Base-by-base conservation (phyloP, 2,329 filamentous ascomycete genomes). In the Fusarium sp. region DNA sequence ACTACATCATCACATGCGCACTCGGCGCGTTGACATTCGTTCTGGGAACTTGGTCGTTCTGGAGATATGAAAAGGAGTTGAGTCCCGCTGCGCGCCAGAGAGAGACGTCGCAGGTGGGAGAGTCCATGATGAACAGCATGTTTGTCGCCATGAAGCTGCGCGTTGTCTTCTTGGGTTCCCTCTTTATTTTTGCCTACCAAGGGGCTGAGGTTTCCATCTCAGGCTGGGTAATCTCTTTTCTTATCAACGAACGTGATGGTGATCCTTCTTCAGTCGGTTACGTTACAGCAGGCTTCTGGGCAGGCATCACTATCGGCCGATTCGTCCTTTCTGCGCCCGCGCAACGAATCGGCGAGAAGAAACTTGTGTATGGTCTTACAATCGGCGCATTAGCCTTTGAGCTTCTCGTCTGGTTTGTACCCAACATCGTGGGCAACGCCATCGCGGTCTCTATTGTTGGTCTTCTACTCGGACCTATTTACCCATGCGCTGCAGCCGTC, bases 111-210 rank as follows among this genome's bases (percentile, higher is more conserved):
- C 62, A 55, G 43, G 47, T 49, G 7, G 58, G 68, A 36, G 70
- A 71, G 36, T 71, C 73, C 10, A 73, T 78, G 40, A 65, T 82
- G 23, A 69, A 77, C 11, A 80, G 79, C 49, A 82, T 86, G 82
- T 71, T 85, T 46, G 66, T 84, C 72, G 80, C 81, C 62, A 76
- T 85, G 75, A 78, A 81, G 77, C 72, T 83, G 80, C 75, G 86
- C 30, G 83, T 89, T 6, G 92, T 94, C 0, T 78, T 96, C 2
- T 83, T 96, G 0, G 91, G 92, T 4, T 90, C 92, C 0, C 77
- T 93, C 11, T 96, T 96, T 81, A 91, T 96, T 76, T 96, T 96
- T 76, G 88, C 89, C 24, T 96, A 97, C 77, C 92, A 96, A 77
- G 93, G 92, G 32, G 90, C 91, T 34, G 93, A 96, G 78, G 92